Evolutionary conservation across 257 asterid species (phyloP).

Genomic region (Scutellaria barbata): DNA sequence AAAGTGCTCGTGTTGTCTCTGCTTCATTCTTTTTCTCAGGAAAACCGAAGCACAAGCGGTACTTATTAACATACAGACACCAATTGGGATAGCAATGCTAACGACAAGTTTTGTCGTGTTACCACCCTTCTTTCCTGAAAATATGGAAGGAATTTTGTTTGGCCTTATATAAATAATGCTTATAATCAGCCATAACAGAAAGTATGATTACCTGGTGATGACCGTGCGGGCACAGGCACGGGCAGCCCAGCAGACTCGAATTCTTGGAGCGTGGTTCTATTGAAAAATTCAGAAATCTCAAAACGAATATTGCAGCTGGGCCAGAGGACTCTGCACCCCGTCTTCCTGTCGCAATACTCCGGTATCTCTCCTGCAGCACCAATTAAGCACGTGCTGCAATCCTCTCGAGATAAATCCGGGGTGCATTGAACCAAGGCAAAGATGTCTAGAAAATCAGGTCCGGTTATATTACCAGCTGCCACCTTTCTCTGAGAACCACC

Average conservation of each 20-base stretch:
- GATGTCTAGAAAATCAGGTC: constrained; percentile 21
- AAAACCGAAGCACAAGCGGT: neutral
- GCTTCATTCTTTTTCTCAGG: no score
- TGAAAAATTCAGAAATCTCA: constrained; percentile 26
- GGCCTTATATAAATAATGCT: no score
- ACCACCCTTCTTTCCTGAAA: constrained; percentile 32
- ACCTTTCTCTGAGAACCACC: no score
- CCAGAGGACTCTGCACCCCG: constrained; percentile 30
- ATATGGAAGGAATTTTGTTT: neutral
- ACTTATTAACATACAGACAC: neutral
- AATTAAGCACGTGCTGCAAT: constrained; percentile 35
- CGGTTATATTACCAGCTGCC: no score
- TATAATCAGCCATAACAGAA: no score
- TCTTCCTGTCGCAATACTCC: neutral
- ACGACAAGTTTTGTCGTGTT: constrained; percentile 9
- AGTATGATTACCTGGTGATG: no score
- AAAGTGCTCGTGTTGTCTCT: neutral
- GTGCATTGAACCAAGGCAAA: constrained; percentile 41
- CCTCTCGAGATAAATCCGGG: constrained; percentile 40
- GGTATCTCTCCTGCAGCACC: constrained; percentile 14
- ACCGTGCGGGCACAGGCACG: no score
- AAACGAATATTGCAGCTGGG: constrained; percentile 45
- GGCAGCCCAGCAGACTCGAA: neutral
- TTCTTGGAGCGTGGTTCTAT: constrained; percentile 32
- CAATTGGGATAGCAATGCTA: constrained; percentile 20